Base-by-base conservation (phyloP, 805 yeast genomes). In the Maudiozyma bulderi region DNA sequence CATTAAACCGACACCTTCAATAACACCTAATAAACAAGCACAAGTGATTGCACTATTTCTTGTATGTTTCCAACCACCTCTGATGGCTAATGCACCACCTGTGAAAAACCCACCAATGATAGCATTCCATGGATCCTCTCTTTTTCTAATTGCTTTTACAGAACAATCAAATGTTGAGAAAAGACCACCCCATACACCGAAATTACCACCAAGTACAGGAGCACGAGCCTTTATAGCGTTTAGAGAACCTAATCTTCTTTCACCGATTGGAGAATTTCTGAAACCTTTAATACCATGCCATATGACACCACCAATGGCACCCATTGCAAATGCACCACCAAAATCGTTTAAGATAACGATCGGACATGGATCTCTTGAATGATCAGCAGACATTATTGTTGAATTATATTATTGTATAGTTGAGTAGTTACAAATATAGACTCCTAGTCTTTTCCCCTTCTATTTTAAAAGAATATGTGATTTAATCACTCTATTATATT, bases 231-330 rank as follows among this genome's bases (percentile, higher is more conserved):
- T 88, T 59, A 93, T 84, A 39, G 98, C 97, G 40, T 86, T 75
- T 48, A 91, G 65, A 20, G 96, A 86, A 49, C 99, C 98, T 51
- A 79, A 69, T 61, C 95, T 77, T 73, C 99, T 81, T 71, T 93
- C 99, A 52, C 99, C 99, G 58, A 83, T 77, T 49, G 99, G 99
- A 10, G 97, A 89, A 76, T 93, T 93, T 69, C 99, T 80, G 77
- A 93, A 93, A 46, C 99, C 99, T 69, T 93, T 93, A 65, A 93
- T 84, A 65, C 98, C 97, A 74, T 93, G 98, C 99, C 99, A 93
- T 54, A 93, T 82, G 60, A 91, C 82, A 57, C 99, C 99, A 74
- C 99, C 99, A 63, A 93, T 86, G 59, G 81, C 96, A 73, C 99
- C 99, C 98, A 93, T 91, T 63, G 98, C 83, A 64, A 90, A 93